Percentiles rank a stretch among this genome's conserved stretches.
These are phyloP conservation scores for Lolium perenne DNA, from an alignment of 176 grass and related monocot genomes.

Conservation along the genomic window DNA sequence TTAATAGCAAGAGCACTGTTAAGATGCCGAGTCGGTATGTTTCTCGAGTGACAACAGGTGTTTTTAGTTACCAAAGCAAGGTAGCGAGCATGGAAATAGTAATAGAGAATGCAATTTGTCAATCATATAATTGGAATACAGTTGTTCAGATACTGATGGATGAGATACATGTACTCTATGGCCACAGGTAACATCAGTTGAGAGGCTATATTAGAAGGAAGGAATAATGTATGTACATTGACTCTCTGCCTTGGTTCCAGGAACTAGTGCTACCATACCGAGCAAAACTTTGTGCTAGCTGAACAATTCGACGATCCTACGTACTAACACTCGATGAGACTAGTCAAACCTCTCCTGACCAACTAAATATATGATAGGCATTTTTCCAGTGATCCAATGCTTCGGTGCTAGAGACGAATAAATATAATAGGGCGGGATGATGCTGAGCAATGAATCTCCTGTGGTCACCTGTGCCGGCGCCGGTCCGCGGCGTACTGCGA, in stretches of 20 bases:
- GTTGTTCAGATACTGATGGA: conserved; percentile 9
- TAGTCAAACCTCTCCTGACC: conserved; percentile 10
- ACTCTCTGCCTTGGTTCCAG: conserved; percentile 24
- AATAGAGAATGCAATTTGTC: conserved; percentile 1
- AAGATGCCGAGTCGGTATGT: background rate
- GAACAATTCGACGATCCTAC: conserved; percentile 9
- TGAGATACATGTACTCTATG: conserved; percentile 18
- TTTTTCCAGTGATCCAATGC: no score
- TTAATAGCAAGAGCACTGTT: conserved; percentile 15
- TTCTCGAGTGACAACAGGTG: background rate
- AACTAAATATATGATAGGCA: background rate
- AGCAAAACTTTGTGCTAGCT: conserved; percentile 44
- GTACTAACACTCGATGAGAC: background rate
- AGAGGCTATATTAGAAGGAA: conserved; percentile 38
- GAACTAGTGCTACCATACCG: conserved; percentile 21
- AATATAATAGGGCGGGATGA: background rate
- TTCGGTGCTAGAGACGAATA: background rate
- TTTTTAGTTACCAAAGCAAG: background rate
- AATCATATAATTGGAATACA: conserved; percentile 29
- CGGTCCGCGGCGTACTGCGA: conserved; percentile 86
- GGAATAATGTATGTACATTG: conserved; percentile 61
- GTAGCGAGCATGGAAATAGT: background rate
- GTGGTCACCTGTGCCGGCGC: conserved; percentile 63
- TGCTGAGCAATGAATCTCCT: background rate
- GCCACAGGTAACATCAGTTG: conserved; percentile 24